Percentiles rank a stretch among this genome's conserved stretches.
Conservation (phyloP, 2,329 filamentous ascomycete species). For the Fusarium tjaetaba region DNA sequence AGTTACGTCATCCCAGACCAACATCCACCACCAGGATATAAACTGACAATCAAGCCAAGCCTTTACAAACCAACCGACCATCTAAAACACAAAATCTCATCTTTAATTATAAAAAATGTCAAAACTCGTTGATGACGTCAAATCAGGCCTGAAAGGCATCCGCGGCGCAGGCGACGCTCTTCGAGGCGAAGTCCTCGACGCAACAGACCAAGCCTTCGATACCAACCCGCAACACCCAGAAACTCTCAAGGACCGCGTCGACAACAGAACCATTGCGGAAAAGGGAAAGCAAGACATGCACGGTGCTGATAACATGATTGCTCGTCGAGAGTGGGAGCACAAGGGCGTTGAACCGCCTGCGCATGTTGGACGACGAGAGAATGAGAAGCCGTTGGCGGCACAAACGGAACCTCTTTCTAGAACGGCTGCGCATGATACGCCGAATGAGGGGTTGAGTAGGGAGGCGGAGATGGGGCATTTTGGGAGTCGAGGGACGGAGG, state of each 20-base stretch:
- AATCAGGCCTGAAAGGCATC: conserved; percentile 39
- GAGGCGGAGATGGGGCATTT: conserved; percentile 19
- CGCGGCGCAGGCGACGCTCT: conserved; percentile 38
- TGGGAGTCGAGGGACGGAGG: conserved; percentile 3
- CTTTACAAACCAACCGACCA: no score
- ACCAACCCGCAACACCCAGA: conserved; percentile 24
- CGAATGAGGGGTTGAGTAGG: conserved; percentile 11
- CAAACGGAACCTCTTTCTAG: not conserved
- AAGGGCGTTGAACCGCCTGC: conserved; percentile 17
- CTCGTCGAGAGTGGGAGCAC: conserved; percentile 32
- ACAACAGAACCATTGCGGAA: conserved; percentile 21
- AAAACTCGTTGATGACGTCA: conserved; percentile 37
- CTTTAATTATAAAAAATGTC: conserved; percentile 17
- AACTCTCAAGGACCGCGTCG: not conserved
- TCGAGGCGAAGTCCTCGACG: conserved; percentile 29
- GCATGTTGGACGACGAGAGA: not conserved
- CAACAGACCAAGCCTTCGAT: conserved; percentile 37
- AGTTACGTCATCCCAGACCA: not conserved
- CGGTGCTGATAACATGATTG: conserved; percentile 29
- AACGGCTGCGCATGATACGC: not conserved
- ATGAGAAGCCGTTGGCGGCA: not conserved
- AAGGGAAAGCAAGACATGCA: conserved; percentile 36
- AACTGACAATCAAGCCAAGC: not conserved
- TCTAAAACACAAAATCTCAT: no score
- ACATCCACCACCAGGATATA: not conserved